A percentile compares a stretch with the other conserved stretches of the same genome.
Evolutionary conservation across 2,329 filamentous ascomycete species (phyloP).

Genomic region (Epichloe aotearoae): DNA sequence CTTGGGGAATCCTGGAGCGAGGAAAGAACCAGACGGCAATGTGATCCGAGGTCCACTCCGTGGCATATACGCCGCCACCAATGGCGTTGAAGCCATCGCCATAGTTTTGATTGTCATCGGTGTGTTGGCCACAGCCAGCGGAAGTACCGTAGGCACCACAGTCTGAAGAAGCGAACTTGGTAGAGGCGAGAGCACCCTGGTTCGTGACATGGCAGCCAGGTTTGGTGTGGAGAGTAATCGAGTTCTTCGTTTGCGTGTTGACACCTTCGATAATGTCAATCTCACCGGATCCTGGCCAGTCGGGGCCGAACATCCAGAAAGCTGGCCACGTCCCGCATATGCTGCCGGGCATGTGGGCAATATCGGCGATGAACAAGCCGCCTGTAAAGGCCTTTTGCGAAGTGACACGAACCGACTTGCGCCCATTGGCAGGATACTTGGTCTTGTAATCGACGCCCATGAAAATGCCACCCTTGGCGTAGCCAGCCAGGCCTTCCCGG

Average conservation of each 20-base stretch:
- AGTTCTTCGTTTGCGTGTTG: constrained; percentile 45
- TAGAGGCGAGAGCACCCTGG: constrained; percentile 31
- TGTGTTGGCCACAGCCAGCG: constrained; percentile 46
- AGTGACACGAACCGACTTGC: constrained; percentile 55
- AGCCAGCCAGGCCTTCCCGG: constrained; percentile 43
- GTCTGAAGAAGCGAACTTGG: constrained; percentile 33
- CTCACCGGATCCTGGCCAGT: constrained; percentile 59
- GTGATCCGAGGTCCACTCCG: constrained; percentile 58
- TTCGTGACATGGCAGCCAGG: constrained; percentile 44
- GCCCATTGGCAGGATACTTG: constrained; percentile 41
- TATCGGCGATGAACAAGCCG: constrained; percentile 60
- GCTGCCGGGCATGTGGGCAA: constrained; percentile 62
- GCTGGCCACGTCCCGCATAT: constrained; percentile 66
- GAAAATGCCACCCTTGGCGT: constrained; percentile 42
- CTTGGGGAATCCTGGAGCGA: constrained; percentile 47
- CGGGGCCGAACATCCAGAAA: constrained; percentile 53
- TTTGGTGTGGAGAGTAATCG: constrained; percentile 55
- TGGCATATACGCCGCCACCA: constrained; percentile 58
- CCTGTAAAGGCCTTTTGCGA: constrained; percentile 53
- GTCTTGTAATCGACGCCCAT: constrained; percentile 57
- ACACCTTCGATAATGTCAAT: constrained; percentile 75
- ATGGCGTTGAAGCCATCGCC: constrained; percentile 58
- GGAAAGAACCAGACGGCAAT: constrained; percentile 80
- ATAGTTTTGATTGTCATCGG: constrained; percentile 40
- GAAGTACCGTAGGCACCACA: constrained; percentile 42